These are phyloP conservation scores for Pugionium dolabratum DNA, from an alignment of 345 rosid species.

Conservation along the genomic window DNA sequence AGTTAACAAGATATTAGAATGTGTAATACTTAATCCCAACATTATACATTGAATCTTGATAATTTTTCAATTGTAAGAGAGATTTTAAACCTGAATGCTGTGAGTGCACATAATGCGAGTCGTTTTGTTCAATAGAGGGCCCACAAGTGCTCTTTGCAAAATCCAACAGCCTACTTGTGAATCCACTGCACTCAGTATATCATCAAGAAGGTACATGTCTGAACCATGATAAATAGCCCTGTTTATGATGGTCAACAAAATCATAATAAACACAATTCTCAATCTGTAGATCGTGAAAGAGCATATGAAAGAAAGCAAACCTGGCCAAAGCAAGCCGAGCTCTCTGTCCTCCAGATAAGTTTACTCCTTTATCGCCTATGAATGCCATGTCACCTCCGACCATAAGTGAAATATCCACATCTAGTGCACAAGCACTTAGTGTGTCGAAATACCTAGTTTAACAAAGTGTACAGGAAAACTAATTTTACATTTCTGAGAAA, in stretches of 20 bases:
- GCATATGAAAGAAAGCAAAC: slow-evolving; percentile 40
- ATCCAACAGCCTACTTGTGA: slow-evolving; percentile 87
- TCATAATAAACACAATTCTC: slow-evolving; percentile 26
- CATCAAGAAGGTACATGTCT: slow-evolving; percentile 74
- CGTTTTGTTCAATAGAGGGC: slow-evolving; percentile 58
- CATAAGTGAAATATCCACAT: slow-evolving; percentile 78
- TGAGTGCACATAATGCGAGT: slow-evolving; percentile 85
- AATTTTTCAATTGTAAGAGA: too few species aligned
- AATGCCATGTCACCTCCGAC: slow-evolving; percentile 79
- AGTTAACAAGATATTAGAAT: too few species aligned
- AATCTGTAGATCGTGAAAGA: slow-evolving; percentile 3
- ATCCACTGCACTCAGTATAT: slow-evolving; percentile 95
- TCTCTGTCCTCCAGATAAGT: slow-evolving; percentile 95
- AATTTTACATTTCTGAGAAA: background rate
- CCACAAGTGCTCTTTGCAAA: slow-evolving; percentile 64
- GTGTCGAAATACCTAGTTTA: slow-evolving; percentile 62
- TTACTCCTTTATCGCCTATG: slow-evolving; percentile 86
- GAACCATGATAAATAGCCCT: slow-evolving; percentile 78
- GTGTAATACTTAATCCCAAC: too few species aligned
- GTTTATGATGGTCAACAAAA: slow-evolving; percentile 34
- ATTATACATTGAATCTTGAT: too few species aligned
- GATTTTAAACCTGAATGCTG: slow-evolving; percentile 63
- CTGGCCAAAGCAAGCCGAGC: slow-evolving; percentile 96
- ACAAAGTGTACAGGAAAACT: slow-evolving; percentile 12
- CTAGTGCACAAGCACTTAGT: slow-evolving; percentile 71